Percentiles rank a stretch among this genome's conserved stretches.
phyloP scores from a whole-genome alignment of 139 green algal species.

The Tetraselmis striata region DNA sequence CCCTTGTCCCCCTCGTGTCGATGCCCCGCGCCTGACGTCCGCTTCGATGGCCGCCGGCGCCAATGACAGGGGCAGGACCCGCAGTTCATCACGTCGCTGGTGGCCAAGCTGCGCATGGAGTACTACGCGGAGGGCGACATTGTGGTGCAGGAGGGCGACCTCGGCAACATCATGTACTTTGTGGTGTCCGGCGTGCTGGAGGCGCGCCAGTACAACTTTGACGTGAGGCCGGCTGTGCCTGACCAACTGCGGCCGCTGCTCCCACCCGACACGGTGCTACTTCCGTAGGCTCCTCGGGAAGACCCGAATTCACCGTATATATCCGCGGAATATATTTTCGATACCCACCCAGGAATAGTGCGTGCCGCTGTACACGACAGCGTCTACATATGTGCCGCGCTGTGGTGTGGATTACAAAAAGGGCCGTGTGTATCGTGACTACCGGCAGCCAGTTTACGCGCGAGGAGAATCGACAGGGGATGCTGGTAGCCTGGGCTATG shows the following conservation, averaged over 20 bases:
- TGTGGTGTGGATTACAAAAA: background rate
- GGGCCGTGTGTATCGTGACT: too few relatives aligned
- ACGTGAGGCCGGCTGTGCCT: background rate
- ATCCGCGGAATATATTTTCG: too few relatives aligned
- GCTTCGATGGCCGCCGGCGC: too few relatives aligned
- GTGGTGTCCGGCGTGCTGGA: slow-evolving; percentile 32
- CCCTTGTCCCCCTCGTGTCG: background rate
- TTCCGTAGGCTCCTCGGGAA: too few relatives aligned
- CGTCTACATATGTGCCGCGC: too few relatives aligned
- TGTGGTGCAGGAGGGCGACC: slow-evolving; percentile 31
- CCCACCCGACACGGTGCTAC: background rate
- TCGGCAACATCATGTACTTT: slow-evolving; percentile 46
- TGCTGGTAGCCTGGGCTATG: too few relatives aligned
- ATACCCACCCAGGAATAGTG: too few relatives aligned
- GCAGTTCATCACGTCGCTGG: slow-evolving; percentile 40
- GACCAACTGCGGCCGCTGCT: too few relatives aligned
- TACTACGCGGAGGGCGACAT: slow-evolving; percentile 28
- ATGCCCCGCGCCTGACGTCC: background rate
- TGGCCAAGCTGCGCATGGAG: slow-evolving; percentile 40
- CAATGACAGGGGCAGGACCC: slow-evolving; percentile 24
- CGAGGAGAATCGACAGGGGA: too few relatives aligned
- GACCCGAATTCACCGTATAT: too few relatives aligned
- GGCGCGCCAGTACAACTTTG: slow-evolving; percentile 12
- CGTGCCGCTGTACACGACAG: too few relatives aligned
- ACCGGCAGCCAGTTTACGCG: too few relatives aligned